phyloP scores from a whole-genome alignment of 225 moss, liverwort and hornwort species.

The Bryoerythrophyllum caledonicum region DNA sequence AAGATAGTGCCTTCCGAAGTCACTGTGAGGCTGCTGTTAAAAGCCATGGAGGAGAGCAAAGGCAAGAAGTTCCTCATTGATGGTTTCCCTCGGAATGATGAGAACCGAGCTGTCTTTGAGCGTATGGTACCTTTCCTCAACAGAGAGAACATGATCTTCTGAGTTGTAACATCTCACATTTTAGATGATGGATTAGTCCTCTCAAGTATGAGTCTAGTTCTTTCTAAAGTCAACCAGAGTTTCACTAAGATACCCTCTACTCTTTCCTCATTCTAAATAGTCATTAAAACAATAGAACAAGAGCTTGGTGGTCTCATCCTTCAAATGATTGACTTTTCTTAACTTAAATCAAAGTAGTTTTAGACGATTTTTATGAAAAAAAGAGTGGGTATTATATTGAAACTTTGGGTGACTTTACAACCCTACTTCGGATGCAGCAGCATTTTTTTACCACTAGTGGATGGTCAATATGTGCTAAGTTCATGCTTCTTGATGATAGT shows the following conservation, averaged over 20 bases:
- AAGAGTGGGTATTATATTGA: too few species aligned
- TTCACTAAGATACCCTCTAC: too few species aligned
- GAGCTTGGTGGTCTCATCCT: too few species aligned
- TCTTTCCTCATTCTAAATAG: too few species aligned
- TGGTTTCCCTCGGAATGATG: slow-evolving; percentile 96
- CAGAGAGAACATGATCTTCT: slow-evolving; percentile 8
- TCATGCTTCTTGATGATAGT: slow-evolving; percentile 8
- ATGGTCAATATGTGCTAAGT: slow-evolving; percentile 8
- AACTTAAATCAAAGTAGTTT: too few species aligned
- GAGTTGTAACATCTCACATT: background rate
- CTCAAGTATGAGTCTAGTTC: too few species aligned
- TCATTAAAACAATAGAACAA: too few species aligned
- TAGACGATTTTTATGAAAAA: too few species aligned
- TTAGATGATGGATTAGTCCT: slow-evolving; percentile 9
- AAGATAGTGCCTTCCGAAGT: slow-evolving; percentile 96
- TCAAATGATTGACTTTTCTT: too few species aligned
- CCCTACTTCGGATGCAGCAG: background rate
- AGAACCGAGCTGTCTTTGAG: slow-evolving; percentile 92
- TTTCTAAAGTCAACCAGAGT: too few species aligned
- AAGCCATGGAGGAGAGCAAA: slow-evolving; percentile 76
- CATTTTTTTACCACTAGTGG: background rate
- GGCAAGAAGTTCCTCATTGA: slow-evolving; percentile 91
- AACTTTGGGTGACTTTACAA: too few species aligned
- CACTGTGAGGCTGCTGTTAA: slow-evolving; percentile 78
- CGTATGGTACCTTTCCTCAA: slow-evolving; percentile 63